Evolutionary conservation across 106 monocot genomes (phyloP).

Genomic region (Phalaenopsis aphrodite): DNA sequence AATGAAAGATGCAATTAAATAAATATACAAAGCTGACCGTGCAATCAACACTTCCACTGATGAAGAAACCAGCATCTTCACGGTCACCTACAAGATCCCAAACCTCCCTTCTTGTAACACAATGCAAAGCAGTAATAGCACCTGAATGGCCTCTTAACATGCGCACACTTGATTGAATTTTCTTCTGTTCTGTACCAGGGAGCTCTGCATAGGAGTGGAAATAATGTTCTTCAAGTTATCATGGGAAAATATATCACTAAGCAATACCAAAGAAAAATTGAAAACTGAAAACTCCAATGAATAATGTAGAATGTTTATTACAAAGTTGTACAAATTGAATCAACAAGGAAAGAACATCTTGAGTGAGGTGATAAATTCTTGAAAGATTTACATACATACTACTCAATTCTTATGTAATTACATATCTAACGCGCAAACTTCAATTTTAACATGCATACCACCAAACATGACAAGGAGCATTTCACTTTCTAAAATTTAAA

Average conservation of each 20-base stretch:
- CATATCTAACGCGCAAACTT: no score
- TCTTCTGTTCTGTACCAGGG: constrained; percentile 58
- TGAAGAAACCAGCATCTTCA: constrained; percentile 98
- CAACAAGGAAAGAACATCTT: not conserved
- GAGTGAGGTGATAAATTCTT: not conserved
- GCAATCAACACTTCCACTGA: constrained; percentile 97
- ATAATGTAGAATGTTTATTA: not conserved
- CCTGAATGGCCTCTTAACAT: constrained; percentile 82
- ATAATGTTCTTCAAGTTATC: constrained; percentile 22
- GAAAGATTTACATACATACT: no score
- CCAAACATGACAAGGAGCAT: no score
- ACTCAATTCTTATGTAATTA: no score
- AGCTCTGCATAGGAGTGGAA: constrained; percentile 35
- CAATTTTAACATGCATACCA: no score
- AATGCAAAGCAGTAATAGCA: constrained; percentile 91
- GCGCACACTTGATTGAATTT: constrained; percentile 72
- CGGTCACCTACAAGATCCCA: constrained; percentile 99
- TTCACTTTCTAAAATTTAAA: no score
- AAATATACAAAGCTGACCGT: constrained; percentile 34
- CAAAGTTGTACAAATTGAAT: not conserved
- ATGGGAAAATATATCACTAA: constrained; percentile 8
- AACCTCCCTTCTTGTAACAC: constrained; percentile 97
- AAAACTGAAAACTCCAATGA: not conserved
- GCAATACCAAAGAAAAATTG: not conserved
- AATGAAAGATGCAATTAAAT: not conserved